Base-by-base conservation (phyloP, 75 land plant genomes). In the Pinus taeda region DNA sequence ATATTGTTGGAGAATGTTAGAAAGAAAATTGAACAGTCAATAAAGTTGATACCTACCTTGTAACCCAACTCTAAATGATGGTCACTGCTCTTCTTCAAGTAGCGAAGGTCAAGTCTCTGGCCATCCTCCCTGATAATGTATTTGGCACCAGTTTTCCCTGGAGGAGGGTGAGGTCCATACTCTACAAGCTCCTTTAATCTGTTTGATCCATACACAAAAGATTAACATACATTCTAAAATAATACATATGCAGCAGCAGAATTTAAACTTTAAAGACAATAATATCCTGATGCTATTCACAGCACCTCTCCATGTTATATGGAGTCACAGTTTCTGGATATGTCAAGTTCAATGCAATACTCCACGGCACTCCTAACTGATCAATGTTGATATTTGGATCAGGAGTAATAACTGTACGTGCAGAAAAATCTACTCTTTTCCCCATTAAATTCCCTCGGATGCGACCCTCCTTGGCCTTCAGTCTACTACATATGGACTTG, bases 311-410 rank as follows among this genome's bases (percentile, higher is more conserved):
- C 77, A 97, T 89, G 83, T 97, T 97, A 80, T 95, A 95, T 60
- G 99, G 99, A 59, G 98, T 95, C 74, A 97, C 99, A 74, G 96
- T 95, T 74, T 97, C 99, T 75, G 99, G 99, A 79, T 95, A 97
- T 57, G 99, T 95, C 18, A 97, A 78, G 79, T 97, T 95, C 57
- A 91, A 78, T 30, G 98, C 99, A 82, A 97, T 97, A 78, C 96
- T 93, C 98, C 99, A 95, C 4, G 99, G 99, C 15, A 97, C 99
- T 81, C 99, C 99, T 56, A 97, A 76, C 75, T 97, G 84, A 86
- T 97, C 98, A 80, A 97, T 97, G 78, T 97, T 97, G 63, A 97
- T 95, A 22, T 87, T 97, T 81, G 99, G 96, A 85, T 97, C 99
- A 9, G 98, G 96, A 9, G 99, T 97, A 24, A 97, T 97, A 61